A percentile compares a stretch with the other conserved stretches of the same genome.
phyloP scores from a whole-genome alignment of 768 basidiomycete genomes.

The Tricholoma sp. region DNA sequence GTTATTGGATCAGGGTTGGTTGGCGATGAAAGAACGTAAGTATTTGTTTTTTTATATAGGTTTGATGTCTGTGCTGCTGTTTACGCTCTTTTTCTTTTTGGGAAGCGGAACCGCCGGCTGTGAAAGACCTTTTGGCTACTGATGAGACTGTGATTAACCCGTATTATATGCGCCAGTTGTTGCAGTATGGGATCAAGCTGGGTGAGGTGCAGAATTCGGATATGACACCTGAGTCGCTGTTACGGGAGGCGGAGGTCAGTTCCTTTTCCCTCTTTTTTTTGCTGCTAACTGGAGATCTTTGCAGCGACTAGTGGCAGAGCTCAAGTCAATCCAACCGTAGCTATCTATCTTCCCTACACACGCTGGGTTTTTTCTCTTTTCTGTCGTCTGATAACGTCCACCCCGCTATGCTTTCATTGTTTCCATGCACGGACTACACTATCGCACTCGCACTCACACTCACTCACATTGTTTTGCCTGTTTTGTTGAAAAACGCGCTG shows the following conservation, averaged over 20 bases:
- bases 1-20: constrained; percentile 77
- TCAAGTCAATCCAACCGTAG: constrained; percentile 41
- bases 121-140: constrained; percentile 30
- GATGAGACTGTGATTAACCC: constrained; percentile 75
- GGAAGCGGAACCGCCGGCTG: constrained; percentile 22
- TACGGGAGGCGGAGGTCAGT: constrained; percentile 54
- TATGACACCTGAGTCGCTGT: constrained; percentile 41
- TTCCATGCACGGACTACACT: background rate
- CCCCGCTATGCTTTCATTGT: background rate
- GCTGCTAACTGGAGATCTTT: constrained; percentile 4
- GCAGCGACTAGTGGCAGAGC: constrained; percentile 62
- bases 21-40: constrained; percentile 58
- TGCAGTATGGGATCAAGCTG: constrained; percentile 65
- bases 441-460: background rate
- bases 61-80: background rate
- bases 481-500: background rate
- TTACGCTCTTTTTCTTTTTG: background rate
- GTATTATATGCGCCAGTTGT: constrained; percentile 72
- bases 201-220: constrained; percentile 38
- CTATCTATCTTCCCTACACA: background rate
- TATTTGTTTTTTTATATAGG: constrained; percentile 5
- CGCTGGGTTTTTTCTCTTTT: background rate
- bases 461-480: background rate
- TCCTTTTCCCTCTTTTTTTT: too few relatives aligned
- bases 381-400: background rate